Conservation (phyloP, 2,329 filamentous ascomycete genomes). For the Volutella citrinella region DNA sequence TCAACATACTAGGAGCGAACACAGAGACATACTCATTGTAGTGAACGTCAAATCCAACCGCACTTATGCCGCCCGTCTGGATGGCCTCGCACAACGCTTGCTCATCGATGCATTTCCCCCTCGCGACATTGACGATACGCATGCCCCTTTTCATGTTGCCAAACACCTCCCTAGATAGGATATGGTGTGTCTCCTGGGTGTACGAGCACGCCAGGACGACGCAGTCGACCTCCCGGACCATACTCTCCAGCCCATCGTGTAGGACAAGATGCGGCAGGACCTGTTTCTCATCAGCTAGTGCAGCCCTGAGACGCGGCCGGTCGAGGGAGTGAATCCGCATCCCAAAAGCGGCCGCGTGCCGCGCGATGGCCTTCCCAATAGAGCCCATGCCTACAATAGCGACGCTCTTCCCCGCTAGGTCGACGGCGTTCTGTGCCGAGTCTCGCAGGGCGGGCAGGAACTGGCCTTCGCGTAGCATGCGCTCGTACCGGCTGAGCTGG, state of each 20-base stretch:
- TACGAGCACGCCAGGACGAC: conserved; percentile 1
- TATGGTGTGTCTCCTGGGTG: background rate
- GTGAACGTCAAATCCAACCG: conserved; percentile 2
- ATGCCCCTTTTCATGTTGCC: background rate
- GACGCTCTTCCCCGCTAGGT: background rate
- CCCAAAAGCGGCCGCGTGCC: background rate
- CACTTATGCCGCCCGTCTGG: background rate
- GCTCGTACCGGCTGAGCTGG: background rate
- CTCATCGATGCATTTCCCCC: conserved; percentile 3
- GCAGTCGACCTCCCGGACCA: background rate
- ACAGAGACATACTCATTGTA: conserved; percentile 1
- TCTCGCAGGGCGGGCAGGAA: no score
- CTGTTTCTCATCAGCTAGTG: no score
- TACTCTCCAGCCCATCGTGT: background rate
- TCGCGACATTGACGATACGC: conserved; percentile 1
- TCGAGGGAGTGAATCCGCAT: conserved; percentile 2
- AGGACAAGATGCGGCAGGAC: no score
- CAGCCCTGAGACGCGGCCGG: background rate
- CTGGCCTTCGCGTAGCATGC: background rate
- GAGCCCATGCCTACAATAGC: conserved; percentile 2
- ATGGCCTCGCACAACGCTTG: background rate
- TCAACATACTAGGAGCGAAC: background rate
- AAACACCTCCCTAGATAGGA: background rate
- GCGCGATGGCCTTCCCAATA: background rate
- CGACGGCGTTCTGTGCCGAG: background rate